Conservation (phyloP, 2,329 filamentous ascomycete genomes). For the Penicillium rolfsii region DNA sequence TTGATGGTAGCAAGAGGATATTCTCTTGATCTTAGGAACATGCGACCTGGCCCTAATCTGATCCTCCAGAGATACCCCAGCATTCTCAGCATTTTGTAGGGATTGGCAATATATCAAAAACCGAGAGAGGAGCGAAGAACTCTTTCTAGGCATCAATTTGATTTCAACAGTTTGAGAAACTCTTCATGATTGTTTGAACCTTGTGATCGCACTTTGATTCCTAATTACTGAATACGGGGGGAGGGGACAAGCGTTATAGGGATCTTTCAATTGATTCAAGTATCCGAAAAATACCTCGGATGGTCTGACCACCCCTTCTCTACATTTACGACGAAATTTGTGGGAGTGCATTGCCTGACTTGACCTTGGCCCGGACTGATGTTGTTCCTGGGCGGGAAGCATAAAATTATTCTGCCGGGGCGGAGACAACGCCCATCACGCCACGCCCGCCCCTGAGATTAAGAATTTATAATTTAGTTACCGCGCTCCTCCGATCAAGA, state of each 20-base stretch:
- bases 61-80: no score
- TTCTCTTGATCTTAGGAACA: no score
- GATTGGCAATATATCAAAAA: no score
- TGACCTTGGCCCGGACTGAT: neutral
- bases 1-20: no score
- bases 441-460: constrained; percentile 30
- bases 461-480: constrained; percentile 21
- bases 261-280: no score
- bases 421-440: constrained; percentile 27
- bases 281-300: neutral
- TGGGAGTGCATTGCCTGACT: neutral
- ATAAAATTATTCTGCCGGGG: constrained; percentile 22
- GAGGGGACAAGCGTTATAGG: neutral
- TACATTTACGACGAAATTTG: neutral
- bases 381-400: neutral
- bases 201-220: neutral
- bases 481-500: constrained; percentile 10
- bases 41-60: no score
- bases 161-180: neutral
- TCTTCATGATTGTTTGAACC: neutral
- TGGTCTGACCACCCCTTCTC: constrained; percentile 4
- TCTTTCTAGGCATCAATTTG: neutral
- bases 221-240: neutral
- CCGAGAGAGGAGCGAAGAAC: neutral
- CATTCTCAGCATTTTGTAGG: no score